These are phyloP conservation scores for Allantophomopsis lycopodina DNA, from an alignment of 2,329 filamentous ascomycete species.

Conservation along the genomic window DNA sequence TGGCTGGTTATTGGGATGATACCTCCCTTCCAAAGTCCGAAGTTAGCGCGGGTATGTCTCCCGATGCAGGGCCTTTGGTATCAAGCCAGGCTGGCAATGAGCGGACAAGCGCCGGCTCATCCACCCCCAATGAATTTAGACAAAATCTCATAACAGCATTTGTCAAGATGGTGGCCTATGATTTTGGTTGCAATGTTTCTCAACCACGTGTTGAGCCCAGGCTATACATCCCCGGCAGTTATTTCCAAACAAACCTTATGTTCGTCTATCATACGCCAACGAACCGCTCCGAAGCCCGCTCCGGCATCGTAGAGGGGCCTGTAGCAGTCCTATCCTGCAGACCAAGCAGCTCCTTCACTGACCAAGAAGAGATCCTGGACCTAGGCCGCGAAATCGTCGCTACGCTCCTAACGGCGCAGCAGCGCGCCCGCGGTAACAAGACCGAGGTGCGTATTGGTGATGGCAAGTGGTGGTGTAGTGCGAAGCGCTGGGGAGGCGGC, in stretches of 20 bases:
- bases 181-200: constrained; percentile 49
- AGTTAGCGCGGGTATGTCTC: constrained; percentile 4
- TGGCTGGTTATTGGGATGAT: constrained; percentile 49
- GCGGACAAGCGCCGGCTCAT: constrained; percentile 34
- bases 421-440: constrained; percentile 43
- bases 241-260: constrained; percentile 26
- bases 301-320: constrained; percentile 47
- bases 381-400: constrained; percentile 46
- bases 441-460: constrained; percentile 41
- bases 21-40: constrained; percentile 25
- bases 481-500: constrained; percentile 49
- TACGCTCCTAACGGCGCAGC: constrained; percentile 47
- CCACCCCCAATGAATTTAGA: constrained; percentile 44
- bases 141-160: constrained; percentile 43
- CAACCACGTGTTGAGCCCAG: constrained; percentile 43
- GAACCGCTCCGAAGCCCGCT: constrained; percentile 44
- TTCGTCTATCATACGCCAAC: constrained; percentile 46
- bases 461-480: constrained; percentile 46
- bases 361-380: constrained; percentile 46
- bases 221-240: constrained; percentile 32
- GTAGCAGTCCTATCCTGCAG: constrained; percentile 45
- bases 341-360: constrained; percentile 36
- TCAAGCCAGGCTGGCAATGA: constrained; percentile 16
- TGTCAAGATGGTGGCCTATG: constrained; percentile 49
- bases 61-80: constrained; percentile 4